A percentile compares a stretch with the other conserved stretches of the same genome.
Conservation (phyloP, 129 eudicot species). For the Flaveria sonorensis region DNA sequence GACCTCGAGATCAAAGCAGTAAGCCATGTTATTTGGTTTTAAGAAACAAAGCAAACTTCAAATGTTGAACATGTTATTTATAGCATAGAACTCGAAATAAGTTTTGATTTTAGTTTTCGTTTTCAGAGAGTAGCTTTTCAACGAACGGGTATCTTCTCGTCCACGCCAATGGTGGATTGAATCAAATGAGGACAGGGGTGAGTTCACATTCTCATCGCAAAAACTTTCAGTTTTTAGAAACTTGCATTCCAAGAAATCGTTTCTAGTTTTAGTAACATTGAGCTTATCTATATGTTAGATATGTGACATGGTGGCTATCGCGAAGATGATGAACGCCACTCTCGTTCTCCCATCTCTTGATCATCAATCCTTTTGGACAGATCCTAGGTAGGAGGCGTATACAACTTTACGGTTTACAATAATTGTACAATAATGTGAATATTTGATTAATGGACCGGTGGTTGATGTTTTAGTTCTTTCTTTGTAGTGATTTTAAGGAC, state of each 20-base stretch:
- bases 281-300: conserved; percentile 45
- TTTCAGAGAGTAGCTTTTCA: conserved; percentile 41
- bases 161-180: conserved; percentile 95
- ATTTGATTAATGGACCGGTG: background rate
- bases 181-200: conserved; percentile 98
- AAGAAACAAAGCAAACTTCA: background rate
- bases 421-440: too few species aligned
- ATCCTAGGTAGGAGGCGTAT: conserved; percentile 58
- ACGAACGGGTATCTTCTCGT: conserved; percentile 76
- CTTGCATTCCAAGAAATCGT: too few species aligned
- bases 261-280: background rate
- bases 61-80: background rate
- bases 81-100: background rate
- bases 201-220: conserved; percentile 23
- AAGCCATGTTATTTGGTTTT: conserved; percentile 21
- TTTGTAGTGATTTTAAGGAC: conserved; percentile 79
- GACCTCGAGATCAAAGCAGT: conserved; percentile 64
- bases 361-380: conserved; percentile 94
- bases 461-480: background rate
- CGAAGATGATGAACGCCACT: conserved; percentile 89
- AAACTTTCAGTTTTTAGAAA: background rate
- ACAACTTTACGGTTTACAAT: background rate
- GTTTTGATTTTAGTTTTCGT: background rate
- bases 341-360: conserved; percentile 94
- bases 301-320: conserved; percentile 95